phyloP scores from a whole-genome alignment of 2,329 filamentous ascomycete species.

The Penicillium aurantiogriseum region DNA sequence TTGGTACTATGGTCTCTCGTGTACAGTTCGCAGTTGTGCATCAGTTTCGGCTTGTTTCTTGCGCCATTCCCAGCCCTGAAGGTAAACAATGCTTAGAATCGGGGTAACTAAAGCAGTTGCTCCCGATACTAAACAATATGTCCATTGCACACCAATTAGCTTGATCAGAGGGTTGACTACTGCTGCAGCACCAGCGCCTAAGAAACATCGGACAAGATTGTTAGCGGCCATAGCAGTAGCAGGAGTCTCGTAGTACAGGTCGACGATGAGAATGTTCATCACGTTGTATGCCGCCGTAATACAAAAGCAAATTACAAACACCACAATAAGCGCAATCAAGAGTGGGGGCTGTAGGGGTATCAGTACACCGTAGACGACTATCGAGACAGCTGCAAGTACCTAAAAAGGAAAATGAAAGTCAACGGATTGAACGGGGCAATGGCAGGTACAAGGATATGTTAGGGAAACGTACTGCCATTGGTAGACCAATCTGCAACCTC shows the following conservation, averaged over 20 bases:
- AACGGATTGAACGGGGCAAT: not conserved
- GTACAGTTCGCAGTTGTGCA: not conserved
- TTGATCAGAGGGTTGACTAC: constrained; percentile 24
- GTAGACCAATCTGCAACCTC: constrained; percentile 34
- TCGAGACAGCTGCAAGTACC: constrained; percentile 14
- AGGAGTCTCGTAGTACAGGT: constrained; percentile 37
- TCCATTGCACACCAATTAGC: constrained; percentile 14
- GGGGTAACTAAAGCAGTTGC: constrained; percentile 12
- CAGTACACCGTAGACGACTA: constrained; percentile 13
- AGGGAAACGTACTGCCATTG: constrained; percentile 17
- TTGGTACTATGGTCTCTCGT: not conserved
- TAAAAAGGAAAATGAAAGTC: not conserved
- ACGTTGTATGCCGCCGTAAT: constrained; percentile 44
- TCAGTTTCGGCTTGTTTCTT: not conserved
- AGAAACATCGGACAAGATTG: constrained; percentile 34
- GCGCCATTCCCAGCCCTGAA: constrained; percentile 22
- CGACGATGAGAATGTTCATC: constrained; percentile 48
- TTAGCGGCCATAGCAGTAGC: constrained; percentile 36
- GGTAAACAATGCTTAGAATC: constrained; percentile 22
- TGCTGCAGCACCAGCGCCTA: constrained; percentile 33
- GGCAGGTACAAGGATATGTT: not conserved
- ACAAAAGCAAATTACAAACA: constrained; percentile 38
- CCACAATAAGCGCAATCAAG: constrained; percentile 26
- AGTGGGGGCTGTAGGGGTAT: constrained; percentile 20
- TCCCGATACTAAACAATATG: constrained; percentile 19